Base-by-base conservation (phyloP, 352 stramenopile species). In the Discostella stelligera region DNA sequence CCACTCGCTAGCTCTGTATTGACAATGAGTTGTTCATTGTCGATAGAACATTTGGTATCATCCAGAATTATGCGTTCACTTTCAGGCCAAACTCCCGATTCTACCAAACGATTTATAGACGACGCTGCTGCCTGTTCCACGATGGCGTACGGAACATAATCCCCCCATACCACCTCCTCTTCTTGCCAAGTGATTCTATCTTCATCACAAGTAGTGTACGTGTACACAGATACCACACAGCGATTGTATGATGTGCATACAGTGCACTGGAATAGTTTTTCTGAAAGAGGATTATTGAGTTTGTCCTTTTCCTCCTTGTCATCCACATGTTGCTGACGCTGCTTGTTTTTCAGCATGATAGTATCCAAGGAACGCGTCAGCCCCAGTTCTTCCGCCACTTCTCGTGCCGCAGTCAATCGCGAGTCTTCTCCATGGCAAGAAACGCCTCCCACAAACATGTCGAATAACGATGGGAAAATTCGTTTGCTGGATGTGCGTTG, bases 381-480 rank as follows among this genome's bases (percentile, higher is more conserved):
- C 13, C 83, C 83, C n/a, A 93, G 70, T 66, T 93, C 87, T 71
- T 93, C 87, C 37, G 73, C 74, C 16, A 93, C 77, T 73, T 93
- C 87, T 50, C 87, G 50, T 39, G 71, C 58, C 0, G 85, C 87
- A 50, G 87, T 91, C 1, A 71, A 23, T n/a, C 76, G 18, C 3
- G 80, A 18, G 52, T 68, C 50, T 80, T 93, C 85, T 14, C 73
- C 78, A n/a, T 71, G 68, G 27, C 72, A 59, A 0, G 78, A 86
- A 13, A 93, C 75, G 20, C 87, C 87, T 41, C 87, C 87, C 0
- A 93, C 84, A 71, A 91, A 91, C 87, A 93, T 93, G 54, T 93
- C 87, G 59, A 90, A 91, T 0, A 93, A 44, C 7, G 61, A 82
- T 14, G 87, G 87, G 73, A 93, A 93, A n/a, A 93, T 88, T 18